Conservation (phyloP, 305 asterid species). For the Solanum hybrid region DNA sequence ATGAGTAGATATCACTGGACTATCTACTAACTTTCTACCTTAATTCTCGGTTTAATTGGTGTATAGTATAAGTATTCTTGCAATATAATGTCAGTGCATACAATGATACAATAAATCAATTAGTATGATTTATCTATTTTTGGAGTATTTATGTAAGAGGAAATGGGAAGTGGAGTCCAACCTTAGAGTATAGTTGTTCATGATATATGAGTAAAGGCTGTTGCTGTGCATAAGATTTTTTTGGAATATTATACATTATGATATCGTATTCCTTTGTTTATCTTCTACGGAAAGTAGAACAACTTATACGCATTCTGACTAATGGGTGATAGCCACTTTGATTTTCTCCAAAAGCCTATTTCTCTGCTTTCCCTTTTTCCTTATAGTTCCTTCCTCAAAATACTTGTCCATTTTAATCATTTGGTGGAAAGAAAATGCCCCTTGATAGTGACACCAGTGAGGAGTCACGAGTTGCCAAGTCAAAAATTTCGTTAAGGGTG, state of each 20-base stretch:
- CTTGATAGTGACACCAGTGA: not conserved
- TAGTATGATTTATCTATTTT: not conserved
- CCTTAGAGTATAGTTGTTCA: not conserved
- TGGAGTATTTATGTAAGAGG: not conserved
- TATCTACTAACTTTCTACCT: not conserved
- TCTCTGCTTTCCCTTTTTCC: conserved; percentile 3
- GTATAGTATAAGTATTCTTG: not conserved
- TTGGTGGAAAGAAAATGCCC: not conserved
- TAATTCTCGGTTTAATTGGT: not conserved
- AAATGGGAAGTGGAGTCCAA: not conserved
- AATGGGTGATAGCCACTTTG: conserved; percentile 16
- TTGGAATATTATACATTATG: not conserved
- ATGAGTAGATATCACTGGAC: not conserved
- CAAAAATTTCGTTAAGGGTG: no score
- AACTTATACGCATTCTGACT: not conserved
- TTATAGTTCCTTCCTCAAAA: conserved; percentile 19
- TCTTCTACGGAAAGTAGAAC: conserved; percentile 28
- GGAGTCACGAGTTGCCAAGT: not conserved
- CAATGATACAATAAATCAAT: not conserved
- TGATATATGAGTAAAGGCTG: not conserved
- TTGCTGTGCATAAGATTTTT: not conserved
- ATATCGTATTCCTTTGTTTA: conserved; percentile 3
- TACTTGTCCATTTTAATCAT: conserved; percentile 28
- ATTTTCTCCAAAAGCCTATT: conserved; percentile 14
- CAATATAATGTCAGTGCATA: not conserved